phyloP scores from a whole-genome alignment of 345 rosid genomes.

The Syzygium grande region DNA sequence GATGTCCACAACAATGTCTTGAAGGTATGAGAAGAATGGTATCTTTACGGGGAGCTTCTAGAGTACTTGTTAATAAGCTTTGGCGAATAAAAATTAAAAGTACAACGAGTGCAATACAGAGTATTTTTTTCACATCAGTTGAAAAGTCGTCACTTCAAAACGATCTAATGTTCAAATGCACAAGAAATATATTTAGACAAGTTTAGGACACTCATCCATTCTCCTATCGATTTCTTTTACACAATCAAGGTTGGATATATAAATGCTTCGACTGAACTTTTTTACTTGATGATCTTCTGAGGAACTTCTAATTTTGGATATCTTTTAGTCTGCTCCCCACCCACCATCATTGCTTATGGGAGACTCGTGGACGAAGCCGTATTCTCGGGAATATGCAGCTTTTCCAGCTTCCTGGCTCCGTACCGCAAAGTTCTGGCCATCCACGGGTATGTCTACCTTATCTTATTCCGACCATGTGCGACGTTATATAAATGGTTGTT shows the following conservation, averaged over 20 bases:
- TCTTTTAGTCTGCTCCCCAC: constrained; percentile 92
- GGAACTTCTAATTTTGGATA: not conserved
- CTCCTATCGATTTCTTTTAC: not conserved
- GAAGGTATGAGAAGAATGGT: constrained; percentile 41
- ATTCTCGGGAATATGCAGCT: constrained; percentile 88
- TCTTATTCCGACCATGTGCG: not conserved
- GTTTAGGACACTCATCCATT: not conserved
- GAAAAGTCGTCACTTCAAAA: not conserved
- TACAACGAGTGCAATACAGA: not conserved
- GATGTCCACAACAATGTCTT: constrained; percentile 87
- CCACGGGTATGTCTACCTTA: constrained; percentile 39
- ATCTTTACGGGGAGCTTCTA: not conserved
- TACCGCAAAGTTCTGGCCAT: constrained; percentile 88
- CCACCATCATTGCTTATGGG: constrained; percentile 99
- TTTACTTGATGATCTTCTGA: not conserved
- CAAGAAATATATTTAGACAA: not conserved
- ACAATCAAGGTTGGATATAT: not conserved
- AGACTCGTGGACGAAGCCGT: constrained; percentile 89
- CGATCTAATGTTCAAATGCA: not conserved
- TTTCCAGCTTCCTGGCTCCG: constrained; percentile 99
- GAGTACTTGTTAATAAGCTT: not conserved
- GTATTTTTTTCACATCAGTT: not conserved
- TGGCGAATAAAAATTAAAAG: not conserved
- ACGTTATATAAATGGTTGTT: not conserved
- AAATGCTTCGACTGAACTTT: not conserved